Evolutionary conservation across 768 basidiomycete genomes (phyloP).

Genomic region (Lentinula raphanica): DNA sequence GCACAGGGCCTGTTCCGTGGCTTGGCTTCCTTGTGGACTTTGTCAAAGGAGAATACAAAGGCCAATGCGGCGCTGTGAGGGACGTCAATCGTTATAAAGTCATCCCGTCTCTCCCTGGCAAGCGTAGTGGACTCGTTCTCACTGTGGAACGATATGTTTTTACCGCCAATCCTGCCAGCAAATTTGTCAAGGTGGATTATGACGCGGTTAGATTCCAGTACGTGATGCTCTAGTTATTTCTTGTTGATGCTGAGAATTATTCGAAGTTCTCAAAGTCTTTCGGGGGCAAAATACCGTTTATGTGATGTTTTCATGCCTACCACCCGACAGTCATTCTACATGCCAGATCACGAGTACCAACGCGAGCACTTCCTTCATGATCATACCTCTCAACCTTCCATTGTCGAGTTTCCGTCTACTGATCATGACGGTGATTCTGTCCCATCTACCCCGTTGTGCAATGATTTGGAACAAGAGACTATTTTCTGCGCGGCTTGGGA

Average conservation of each 20-base stretch:
- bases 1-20: background rate
- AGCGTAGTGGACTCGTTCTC: background rate
- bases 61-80: background rate
- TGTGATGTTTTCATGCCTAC: constrained; percentile 3
- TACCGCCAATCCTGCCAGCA: background rate
- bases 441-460: background rate
- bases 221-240: background rate
- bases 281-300: background rate
- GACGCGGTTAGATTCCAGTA: background rate
- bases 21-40: background rate
- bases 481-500: background rate
- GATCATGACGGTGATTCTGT: too few relatives aligned
- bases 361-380: too few relatives aligned
- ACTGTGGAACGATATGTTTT: background rate
- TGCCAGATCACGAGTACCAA: background rate
- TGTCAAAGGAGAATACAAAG: background rate
- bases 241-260: too few relatives aligned
- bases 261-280: too few relatives aligned
- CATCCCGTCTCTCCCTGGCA: background rate
- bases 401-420: too few relatives aligned
- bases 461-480: background rate
- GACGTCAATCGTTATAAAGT: background rate
- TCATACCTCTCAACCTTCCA: too few relatives aligned
- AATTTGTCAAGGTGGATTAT: background rate
- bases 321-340: background rate